Conservation (phyloP, 345 rosid species). For the Luvunga scandens region DNA sequence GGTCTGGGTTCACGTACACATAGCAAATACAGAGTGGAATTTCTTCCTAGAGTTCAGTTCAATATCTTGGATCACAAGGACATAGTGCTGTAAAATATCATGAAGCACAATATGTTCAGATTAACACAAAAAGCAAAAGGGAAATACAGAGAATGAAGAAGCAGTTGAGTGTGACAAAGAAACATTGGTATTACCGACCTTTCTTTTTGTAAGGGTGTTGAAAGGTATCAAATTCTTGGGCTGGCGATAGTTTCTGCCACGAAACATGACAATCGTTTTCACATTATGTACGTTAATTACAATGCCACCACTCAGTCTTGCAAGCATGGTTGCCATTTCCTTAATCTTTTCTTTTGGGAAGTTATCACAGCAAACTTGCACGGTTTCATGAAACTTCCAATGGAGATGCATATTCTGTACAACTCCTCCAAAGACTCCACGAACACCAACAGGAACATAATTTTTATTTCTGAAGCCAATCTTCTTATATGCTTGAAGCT, state of each 20-base stretch:
- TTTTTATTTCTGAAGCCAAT: constrained; percentile 87
- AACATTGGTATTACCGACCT: constrained; percentile 41
- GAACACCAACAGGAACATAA: constrained; percentile 95
- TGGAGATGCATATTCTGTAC: constrained; percentile 98
- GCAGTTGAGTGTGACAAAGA: background rate
- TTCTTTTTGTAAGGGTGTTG: constrained; percentile 92
- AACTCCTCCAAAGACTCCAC: constrained; percentile 98
- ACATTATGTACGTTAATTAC: constrained; percentile 81
- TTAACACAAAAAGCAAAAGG: background rate
- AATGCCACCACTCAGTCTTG: constrained; percentile 89
- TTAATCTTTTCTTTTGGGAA: constrained; percentile 90
- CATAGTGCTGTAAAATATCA: background rate
- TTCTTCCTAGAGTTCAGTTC: background rate
- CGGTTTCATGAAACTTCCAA: constrained; percentile 99
- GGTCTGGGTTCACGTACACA: background rate
- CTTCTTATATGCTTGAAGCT: constrained; percentile 80
- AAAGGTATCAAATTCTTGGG: constrained; percentile 91
- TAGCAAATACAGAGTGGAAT: background rate
- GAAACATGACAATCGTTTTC: constrained; percentile 94
- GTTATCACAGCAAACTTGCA: constrained; percentile 94
- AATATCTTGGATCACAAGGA: background rate
- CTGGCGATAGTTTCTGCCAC: constrained; percentile 96
- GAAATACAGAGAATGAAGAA: constrained; percentile 11
- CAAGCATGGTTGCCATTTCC: constrained; percentile 92
- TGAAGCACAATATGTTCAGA: background rate